Evolutionary conservation across 1,139 yeast species (phyloP).

Genomic region (Taiozyma onychis): DNA sequence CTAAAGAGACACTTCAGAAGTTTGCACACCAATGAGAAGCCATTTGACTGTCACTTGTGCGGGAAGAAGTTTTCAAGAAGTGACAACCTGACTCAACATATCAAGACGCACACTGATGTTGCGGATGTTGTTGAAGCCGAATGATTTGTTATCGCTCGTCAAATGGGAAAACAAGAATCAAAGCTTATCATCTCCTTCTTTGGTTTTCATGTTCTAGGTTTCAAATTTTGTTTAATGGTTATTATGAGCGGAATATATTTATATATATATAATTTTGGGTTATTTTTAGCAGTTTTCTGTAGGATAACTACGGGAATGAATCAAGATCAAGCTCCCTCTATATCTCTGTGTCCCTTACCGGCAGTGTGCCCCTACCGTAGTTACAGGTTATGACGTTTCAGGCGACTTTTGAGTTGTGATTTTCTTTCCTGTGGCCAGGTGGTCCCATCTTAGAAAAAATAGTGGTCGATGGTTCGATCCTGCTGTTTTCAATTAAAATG

Average conservation of each 20-base stretch:
- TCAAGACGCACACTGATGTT: slow-evolving; percentile 48
- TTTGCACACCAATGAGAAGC: slow-evolving; percentile 69
- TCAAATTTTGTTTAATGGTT: not conserved
- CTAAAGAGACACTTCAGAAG: slow-evolving; percentile 72
- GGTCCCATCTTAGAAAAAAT: not conserved
- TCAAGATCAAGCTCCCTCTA: too few relatives aligned
- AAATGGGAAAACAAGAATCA: not conserved
- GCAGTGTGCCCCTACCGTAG: not conserved
- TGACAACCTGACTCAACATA: slow-evolving; percentile 72
- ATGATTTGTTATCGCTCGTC: not conserved
- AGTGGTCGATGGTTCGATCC: not conserved
- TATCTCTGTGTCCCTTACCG: not conserved
- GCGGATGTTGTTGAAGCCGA: not conserved
- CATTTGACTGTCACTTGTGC: slow-evolving; percentile 66
- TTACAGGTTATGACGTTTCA: not conserved
- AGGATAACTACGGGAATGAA: too few relatives aligned
- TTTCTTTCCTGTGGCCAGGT: not conserved
- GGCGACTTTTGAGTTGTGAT: not conserved
- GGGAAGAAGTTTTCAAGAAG: slow-evolving; percentile 69
- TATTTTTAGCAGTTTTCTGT: not conserved
- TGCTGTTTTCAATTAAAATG: not conserved
- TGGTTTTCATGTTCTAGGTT: not conserved
- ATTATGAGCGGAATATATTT: not conserved
- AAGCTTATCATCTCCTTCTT: not conserved
- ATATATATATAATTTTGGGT: not conserved